Evolutionary conservation across 176 grass and related monocot genomes (phyloP), one percentile per base, ranked within the genome.

Genomic region (Oryza glaberrima): DNA sequence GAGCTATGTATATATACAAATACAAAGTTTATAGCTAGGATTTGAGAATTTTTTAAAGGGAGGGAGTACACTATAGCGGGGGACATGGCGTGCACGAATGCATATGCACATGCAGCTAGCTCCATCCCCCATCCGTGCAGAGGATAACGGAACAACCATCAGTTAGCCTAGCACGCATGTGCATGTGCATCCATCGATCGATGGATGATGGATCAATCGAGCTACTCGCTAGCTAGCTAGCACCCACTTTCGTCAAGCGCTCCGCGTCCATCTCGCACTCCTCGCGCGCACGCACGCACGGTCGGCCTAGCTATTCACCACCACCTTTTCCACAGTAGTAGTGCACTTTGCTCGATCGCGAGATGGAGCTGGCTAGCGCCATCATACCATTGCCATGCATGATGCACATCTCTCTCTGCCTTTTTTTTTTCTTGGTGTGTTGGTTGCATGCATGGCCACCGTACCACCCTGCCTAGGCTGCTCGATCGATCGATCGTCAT

Each of bases 351-450:
- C 43, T 44, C 41, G 41, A 44, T 85, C 34, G 78, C 83, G 77
- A 85, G 72, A 90, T 86, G 88, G 83, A 81, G 30, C 30, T 32
- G 30, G 30, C 30, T 32, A 32, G 41, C 7, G 78, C 73, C 45
- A 90, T 90, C 51, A 90, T 86, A 34, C 12, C 30, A 30, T 7
- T 7, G 51, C 12, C 38, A 41, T 41, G 40, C 40, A 1, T 2
- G 40, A 8, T 41, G 40, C 40, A 9, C 40, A 41, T 41, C 40
- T 5, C 0, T 12, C 20, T 70, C 30, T 60, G 13, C 48, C 11
- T 67, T 36, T 8, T 41, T 41, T 22, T 78, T 43, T 54, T 17
- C 15, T 11, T 54, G 15, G 51, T 16, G 51, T 16, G 25, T 26
- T 73, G 58, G 47, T 44, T 44, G 43, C 43, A 44, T 44, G 43